phyloP scores from a whole-genome alignment of 2,329 filamentous ascomycete genomes.

The Exophiala bonariae region DNA sequence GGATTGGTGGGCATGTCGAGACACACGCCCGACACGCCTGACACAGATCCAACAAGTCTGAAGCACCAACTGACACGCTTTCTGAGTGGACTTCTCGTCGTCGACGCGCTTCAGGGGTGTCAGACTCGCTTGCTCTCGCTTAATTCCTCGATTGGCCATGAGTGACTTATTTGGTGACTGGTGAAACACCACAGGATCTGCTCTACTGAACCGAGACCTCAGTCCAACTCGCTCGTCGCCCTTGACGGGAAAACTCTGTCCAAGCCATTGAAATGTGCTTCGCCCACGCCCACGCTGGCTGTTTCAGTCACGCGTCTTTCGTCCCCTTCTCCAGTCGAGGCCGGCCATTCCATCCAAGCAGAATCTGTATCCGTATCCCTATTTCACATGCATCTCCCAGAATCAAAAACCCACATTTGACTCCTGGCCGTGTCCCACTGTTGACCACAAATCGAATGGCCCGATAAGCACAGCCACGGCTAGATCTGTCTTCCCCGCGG shows the following conservation, averaged over 20 bases:
- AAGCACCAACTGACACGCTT: slow-evolving; percentile 1
- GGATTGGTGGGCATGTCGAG: not conserved
- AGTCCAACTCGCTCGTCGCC: slow-evolving; percentile 7
- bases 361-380: too few species aligned
- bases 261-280: too few species aligned
- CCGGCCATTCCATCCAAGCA: too few species aligned
- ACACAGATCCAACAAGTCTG: slow-evolving; percentile 23
- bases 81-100: not conserved
- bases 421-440: not conserved
- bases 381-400: too few species aligned
- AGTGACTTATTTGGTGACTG: slow-evolving; percentile 7
- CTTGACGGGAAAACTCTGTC: too few species aligned
- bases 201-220: too few species aligned
- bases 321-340: too few species aligned
- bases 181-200: slow-evolving; percentile 15
- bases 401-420: slow-evolving; percentile 1
- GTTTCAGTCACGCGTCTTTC: too few species aligned
- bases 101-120: slow-evolving; percentile 22
- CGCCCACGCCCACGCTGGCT: too few species aligned
- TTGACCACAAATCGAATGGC: slow-evolving; percentile 15
- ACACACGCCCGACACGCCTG: not conserved
- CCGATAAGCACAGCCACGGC: slow-evolving; percentile 16
- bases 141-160: slow-evolving; percentile 3
- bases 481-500: slow-evolving; percentile 11
- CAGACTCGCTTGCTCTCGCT: slow-evolving; percentile 1